Evolutionary conservation across 768 basidiomycete genomes (phyloP), one percentile per base, ranked within the genome.

Genomic region (Pulveroboletus frians): DNA sequence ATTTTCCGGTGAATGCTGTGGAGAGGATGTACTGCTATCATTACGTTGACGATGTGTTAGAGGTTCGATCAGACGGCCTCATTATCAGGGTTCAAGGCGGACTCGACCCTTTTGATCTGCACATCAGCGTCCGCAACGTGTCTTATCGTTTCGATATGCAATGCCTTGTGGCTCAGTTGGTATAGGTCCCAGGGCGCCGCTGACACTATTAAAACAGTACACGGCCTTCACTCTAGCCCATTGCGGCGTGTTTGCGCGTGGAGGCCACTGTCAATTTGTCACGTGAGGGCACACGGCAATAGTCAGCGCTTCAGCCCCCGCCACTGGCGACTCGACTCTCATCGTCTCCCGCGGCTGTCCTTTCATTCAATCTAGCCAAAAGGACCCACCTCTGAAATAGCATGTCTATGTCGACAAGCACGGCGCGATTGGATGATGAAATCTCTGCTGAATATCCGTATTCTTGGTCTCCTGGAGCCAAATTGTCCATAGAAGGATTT

Each of bases 401-500:
- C 18, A 64, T 62, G 58, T 40, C 58, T n/a, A 64, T 62, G 58
- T 40, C 58, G 9, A 41, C 45, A 13, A 36, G n/a, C 13, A 15
- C 43, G 5, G 31, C 31, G 23, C 44, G 21, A 13, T 52, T 50
- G 32, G 77, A 83, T 36, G 78, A 82, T 55, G 17, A 38, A 14
- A 36, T 75, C 6, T 72, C 74, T 21, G 9, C 55, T 4, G 56
- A 49, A 10, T 79, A 83, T 59, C 69, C 66, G 21, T 86, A 85
- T 59, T 56, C 66, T 2, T 87, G 83, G 83, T 65, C 67, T 3
- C 57, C 72, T 4, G 58, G 68, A 1, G 73, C 75, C 3, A 62
- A 71, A 21, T 15, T 72, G 26, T 55, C 76, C 10, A 63, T 85
- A 15, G 56, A 77, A 18, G 76, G 79, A 13, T 87, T 82, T 56